Evolutionary conservation across 169 alveolate species (phyloP).

Genomic region (Cryptosporidium sp.): DNA sequence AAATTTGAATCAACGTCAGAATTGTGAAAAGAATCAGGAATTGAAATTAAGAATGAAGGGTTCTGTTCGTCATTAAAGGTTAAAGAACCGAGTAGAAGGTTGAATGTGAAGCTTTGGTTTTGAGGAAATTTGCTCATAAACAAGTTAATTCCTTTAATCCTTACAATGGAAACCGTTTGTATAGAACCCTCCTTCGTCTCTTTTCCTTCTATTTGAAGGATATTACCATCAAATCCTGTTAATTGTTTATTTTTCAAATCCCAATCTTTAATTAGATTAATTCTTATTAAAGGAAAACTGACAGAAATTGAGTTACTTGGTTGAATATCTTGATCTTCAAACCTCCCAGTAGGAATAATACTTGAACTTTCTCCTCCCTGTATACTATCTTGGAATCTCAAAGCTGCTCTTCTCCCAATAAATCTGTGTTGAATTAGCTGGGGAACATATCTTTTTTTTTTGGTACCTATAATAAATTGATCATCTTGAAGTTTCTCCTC

Average conservation of each 20-base stretch:
- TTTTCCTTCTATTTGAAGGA: neutral
- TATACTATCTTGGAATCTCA: neutral
- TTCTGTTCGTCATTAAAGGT: neutral
- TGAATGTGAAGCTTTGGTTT: constrained; percentile 12
- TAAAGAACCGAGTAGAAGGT: neutral
- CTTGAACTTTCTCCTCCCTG: neutral
- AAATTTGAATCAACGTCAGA: too few relatives aligned
- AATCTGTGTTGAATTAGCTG: constrained; percentile 25
- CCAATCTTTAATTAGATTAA: neutral
- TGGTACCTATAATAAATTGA: neutral
- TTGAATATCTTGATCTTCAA: neutral
- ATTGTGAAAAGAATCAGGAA: neutral
- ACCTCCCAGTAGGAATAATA: neutral
- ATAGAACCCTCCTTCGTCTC: neutral
- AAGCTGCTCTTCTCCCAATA: constrained; percentile 3
- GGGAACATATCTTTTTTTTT: neutral
- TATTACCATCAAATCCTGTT: neutral
- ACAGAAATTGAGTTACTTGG: constrained; percentile 59
- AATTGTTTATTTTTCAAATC: neutral
- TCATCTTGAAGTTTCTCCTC: neutral
- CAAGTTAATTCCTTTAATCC: constrained; percentile 8
- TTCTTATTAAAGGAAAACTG: constrained; percentile 13
- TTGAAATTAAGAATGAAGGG: neutral
- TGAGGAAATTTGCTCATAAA: constrained; percentile 39
- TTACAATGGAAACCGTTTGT: neutral